These are phyloP conservation scores for Phaeodactylum tricornutum DNA, from an alignment of 108 stramenopile species.

Conservation along the genomic window DNA sequence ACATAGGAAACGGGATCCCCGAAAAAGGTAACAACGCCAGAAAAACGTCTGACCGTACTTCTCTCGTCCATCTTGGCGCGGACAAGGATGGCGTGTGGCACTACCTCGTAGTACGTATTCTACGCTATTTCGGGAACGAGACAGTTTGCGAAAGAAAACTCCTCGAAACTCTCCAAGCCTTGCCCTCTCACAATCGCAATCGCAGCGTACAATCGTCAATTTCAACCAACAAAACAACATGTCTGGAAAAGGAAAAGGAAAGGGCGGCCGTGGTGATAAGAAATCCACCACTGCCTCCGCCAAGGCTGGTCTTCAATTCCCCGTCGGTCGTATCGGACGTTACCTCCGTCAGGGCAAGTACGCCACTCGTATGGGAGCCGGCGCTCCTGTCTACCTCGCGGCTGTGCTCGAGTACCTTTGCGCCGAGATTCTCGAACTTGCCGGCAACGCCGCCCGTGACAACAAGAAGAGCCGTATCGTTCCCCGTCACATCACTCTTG, in stretches of 20 bases:
- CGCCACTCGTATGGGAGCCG: constrained; percentile 88
- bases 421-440: constrained; percentile 93
- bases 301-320: constrained; percentile 98
- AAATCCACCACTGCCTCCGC: constrained; percentile 73
- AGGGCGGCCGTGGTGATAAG: constrained; percentile 76
- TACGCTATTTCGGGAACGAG: too few species aligned
- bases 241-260: constrained; percentile 47
- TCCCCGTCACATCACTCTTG: constrained; percentile 92
- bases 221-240: constrained; percentile 20
- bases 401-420: constrained; percentile 93
- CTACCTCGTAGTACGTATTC: too few species aligned
- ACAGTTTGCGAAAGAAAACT: too few species aligned
- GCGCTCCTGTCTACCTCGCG: constrained; percentile 96
- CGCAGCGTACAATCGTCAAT: too few species aligned
- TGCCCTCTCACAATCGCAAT: too few species aligned
- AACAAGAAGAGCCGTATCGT: constrained; percentile 94
- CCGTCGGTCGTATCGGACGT: constrained; percentile 91
- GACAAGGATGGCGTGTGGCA: too few species aligned
- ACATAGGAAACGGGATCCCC: too few species aligned
- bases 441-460: constrained; percentile 95
- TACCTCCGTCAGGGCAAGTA: constrained; percentile 93
- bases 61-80: too few species aligned
- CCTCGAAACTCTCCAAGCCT: too few species aligned
- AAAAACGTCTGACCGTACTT: too few species aligned
- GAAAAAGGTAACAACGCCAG: too few species aligned